A percentile compares a stretch with the other conserved stretches of the same genome.
phyloP scores from a whole-genome alignment of 208 protist species.

The Endotrypanum monterogeii region DNA sequence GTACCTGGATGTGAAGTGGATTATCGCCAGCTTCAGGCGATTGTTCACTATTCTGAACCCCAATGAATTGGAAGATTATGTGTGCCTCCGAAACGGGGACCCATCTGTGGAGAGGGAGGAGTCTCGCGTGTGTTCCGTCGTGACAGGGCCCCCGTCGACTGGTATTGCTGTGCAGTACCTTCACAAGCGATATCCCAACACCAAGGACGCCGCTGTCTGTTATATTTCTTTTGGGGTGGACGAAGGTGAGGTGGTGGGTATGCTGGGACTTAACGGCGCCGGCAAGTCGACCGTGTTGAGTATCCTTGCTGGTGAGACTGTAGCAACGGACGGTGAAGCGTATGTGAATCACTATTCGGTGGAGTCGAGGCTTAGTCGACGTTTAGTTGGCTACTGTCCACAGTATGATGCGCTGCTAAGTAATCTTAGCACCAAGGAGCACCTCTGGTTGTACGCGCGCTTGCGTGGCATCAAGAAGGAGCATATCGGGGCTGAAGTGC shows the following conservation, averaged over 20 bases:
- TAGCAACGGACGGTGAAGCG: constrained; percentile 65
- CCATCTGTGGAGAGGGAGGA: constrained; percentile 48
- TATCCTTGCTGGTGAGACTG: constrained; percentile 81
- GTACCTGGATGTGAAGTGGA: constrained; percentile 46
- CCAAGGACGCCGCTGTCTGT: constrained; percentile 41
- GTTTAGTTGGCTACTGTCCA: constrained; percentile 94
- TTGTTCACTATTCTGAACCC: constrained; percentile 23
- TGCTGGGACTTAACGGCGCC: constrained; percentile 92
- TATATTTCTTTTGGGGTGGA: constrained; percentile 79
- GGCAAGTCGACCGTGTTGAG: constrained; percentile 92
- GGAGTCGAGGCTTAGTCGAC: constrained; percentile 31
- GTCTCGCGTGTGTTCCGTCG: constrained; percentile 39
- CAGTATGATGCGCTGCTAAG: constrained; percentile 95
- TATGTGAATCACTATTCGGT: constrained; percentile 68
- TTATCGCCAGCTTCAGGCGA: constrained; percentile 17
- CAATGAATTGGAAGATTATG: constrained; percentile 26
- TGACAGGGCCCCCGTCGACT: constrained; percentile 46
- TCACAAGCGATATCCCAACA: constrained; percentile 50
- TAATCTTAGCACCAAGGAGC: constrained; percentile 90
- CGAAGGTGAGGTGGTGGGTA: constrained; percentile 76
- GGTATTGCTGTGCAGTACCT: constrained; percentile 72
- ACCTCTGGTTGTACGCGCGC: constrained; percentile 89
- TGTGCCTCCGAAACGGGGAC: constrained; percentile 20
- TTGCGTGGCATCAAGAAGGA: constrained; percentile 62
- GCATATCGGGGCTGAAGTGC: constrained; percentile 49